Evolutionary conservation across 805 yeast species (phyloP), one percentile per base, ranked within the genome.

Genomic region (Candida berthetii): DNA sequence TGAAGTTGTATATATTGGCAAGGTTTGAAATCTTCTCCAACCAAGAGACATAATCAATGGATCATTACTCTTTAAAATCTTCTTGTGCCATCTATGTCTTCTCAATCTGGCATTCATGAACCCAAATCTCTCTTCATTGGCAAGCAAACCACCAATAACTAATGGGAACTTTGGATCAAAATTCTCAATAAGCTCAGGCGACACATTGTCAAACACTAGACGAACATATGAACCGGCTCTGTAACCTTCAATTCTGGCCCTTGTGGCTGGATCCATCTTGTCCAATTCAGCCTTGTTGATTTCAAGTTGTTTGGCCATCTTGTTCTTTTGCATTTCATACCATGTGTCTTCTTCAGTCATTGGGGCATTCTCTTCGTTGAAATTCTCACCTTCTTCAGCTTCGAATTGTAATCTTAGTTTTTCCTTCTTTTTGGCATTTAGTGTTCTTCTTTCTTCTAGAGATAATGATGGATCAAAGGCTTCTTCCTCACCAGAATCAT

Each of bases 51-150:
- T 61, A 41, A 93, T 88, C 49, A 95, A 71, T 1, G 99, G 99
- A 66, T 93, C 99, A 58, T 88, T 95, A 9, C 97, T 79, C 64
- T 93, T 93, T 54, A 93, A 71, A 44, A 95, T 87, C 73, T 89
- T 89, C 60, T 89, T 91, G 66, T 93, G 97, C 99, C 99, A 93
- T 70, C 99, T 81, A 61, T 93, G 99, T 65, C 96, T 82, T 78
- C 96, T 89, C 46, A 93, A 79, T 68, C 98, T 80, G 37, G 87
- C 96, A 58, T 87, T 91, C 67, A 89, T 72, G 56, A 85, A 83
- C 6, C 99, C 99, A 59, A 90, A 91, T 57, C 95, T 74, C 43
- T 89, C 84, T 60, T 93, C 99, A 5, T 96, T 87, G 31, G 93
- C 79, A 45, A 91, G 68, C 43, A 93, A 68, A 3, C 98, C 97